These are phyloP conservation scores for Osmanthus fragrans DNA, from an alignment of 257 asterid species.

Conservation along the genomic window DNA sequence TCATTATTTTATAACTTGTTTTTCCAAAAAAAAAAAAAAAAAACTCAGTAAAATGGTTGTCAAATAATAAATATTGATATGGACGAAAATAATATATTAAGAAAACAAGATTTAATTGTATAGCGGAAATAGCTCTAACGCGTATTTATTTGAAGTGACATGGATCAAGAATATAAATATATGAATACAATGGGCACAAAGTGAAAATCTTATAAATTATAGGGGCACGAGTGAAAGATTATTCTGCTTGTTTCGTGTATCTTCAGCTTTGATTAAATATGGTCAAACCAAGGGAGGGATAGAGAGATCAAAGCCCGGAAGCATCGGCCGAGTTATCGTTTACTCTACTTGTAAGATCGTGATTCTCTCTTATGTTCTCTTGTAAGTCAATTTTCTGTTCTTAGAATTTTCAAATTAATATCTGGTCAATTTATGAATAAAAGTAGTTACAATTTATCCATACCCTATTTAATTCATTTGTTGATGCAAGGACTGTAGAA, in stretches of 20 bases:
- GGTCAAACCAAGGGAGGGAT: conserved; percentile 24
- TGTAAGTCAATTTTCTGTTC: neutral
- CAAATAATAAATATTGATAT: too few relatives aligned
- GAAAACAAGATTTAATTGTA: too few relatives aligned
- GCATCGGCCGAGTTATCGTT: conserved; percentile 28
- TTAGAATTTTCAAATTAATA: neutral
- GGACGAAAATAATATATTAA: too few relatives aligned
- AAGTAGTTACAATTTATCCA: neutral
- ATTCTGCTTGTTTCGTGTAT: neutral
- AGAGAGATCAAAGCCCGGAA: conserved; percentile 27
- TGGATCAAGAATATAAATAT: neutral
- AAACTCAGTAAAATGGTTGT: too few relatives aligned
- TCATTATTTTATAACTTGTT: too few relatives aligned
- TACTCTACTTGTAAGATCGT: conserved; percentile 34
- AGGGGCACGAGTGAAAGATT: conserved; percentile 26
- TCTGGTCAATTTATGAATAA: neutral
- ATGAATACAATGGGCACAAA: conserved; percentile 17
- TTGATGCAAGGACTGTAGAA: conserved; percentile 26
- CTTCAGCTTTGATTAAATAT: conserved; percentile 20
- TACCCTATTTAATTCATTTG: conserved; percentile 14
- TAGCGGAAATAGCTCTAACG: too few relatives aligned
- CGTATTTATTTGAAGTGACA: too few relatives aligned
- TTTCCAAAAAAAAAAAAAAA: too few relatives aligned
- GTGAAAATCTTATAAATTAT: conserved; percentile 12
- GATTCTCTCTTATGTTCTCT: conserved; percentile 10